A percentile compares a stretch with the other conserved stretches of the same genome.
Evolutionary conservation across 257 asterid genomes (phyloP).

Genomic region (Salvia rosmarinus): DNA sequence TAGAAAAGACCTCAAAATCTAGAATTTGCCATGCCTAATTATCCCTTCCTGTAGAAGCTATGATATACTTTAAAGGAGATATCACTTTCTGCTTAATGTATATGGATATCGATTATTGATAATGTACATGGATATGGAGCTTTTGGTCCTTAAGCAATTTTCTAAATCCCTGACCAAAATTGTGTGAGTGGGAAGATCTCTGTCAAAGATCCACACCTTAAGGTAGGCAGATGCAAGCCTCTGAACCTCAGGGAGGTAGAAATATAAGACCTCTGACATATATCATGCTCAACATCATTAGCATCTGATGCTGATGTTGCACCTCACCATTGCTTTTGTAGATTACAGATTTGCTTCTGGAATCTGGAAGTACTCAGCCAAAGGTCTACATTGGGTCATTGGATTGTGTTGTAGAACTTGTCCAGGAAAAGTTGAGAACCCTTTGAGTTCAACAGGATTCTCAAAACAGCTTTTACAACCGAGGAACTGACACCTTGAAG

Average conservation of each 20-base stretch:
- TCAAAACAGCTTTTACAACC: slow-evolving; percentile 78
- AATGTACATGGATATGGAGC: slow-evolving; percentile 1
- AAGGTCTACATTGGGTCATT: slow-evolving; percentile 60
- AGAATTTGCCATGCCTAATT: background rate
- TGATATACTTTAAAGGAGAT: slow-evolving; percentile 8
- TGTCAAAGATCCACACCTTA: slow-evolving; percentile 27
- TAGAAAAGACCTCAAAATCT: background rate
- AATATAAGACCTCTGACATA: slow-evolving; percentile 12
- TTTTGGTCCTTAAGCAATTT: background rate
- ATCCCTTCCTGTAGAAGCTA: background rate
- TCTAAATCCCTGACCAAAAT: slow-evolving; percentile 14
- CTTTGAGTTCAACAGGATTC: slow-evolving; percentile 81
- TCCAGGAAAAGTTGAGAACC: slow-evolving; percentile 85
- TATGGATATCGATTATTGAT: slow-evolving; percentile 14
- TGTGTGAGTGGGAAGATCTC: slow-evolving; percentile 26
- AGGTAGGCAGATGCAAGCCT: slow-evolving; percentile 20
- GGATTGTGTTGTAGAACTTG: slow-evolving; percentile 69
- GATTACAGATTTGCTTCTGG: slow-evolving; percentile 84
- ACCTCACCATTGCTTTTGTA: slow-evolving; percentile 48
- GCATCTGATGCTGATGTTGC: slow-evolving; percentile 49
- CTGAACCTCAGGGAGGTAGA: slow-evolving; percentile 16
- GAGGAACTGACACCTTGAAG: slow-evolving; percentile 74
- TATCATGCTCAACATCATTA: slow-evolving; percentile 30
- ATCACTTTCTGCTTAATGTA: background rate
- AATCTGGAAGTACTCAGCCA: slow-evolving; percentile 62